Base-by-base conservation (phyloP, 2,329 filamentous ascomycete genomes). In the Ophioceras dolichostomum region DNA sequence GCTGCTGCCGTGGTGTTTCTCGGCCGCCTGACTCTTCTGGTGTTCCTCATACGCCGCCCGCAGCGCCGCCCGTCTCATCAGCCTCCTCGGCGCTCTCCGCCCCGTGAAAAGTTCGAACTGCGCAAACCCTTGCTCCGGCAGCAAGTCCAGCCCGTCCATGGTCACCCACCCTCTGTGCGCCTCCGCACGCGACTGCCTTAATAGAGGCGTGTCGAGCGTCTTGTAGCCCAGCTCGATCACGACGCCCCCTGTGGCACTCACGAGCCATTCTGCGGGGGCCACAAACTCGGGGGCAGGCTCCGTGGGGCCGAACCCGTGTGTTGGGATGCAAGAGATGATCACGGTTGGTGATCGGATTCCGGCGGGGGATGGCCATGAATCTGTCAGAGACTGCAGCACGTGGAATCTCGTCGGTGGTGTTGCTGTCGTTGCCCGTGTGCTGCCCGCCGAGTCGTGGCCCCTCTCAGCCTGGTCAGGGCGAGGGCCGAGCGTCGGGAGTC, bases 91-190 rank as follows among this genome's bases (percentile, higher is more conserved):
- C 9, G 79, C 79, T 47, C 77, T 68, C 36, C 79, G 66, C 1
- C 82, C 83, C 0, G 83, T 87, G 52, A 88, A 85, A 3, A 88
- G 58, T 56, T 89, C 83, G 49, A 88, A 89, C 48, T 88, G 83
- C 1, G 83, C 82, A 56, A 83, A 83, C 0, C 79, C 83, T 51
- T 88, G 83, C 52, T 88, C 83, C 0, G 80, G 80, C 12, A 89
- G 57, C 33, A 87, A 67, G 47, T 88, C 82, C 10, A 88, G 60
- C 0, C 83, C 83, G 48, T 87, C 80, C 55, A 87, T 73, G 14
- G 82, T 67, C 0, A 86, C 77, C 82, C 82, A 88, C 29, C 82
- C 68, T 44, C 68, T 62, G 39, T 74, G 61, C 16, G 73, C 64
- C 53, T 73, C 58, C 37, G 64, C 59, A 14, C 76, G 68, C 38